Base-by-base conservation (phyloP, 176 grass and related monocot genomes). In the Eragrostis nindensis region DNA sequence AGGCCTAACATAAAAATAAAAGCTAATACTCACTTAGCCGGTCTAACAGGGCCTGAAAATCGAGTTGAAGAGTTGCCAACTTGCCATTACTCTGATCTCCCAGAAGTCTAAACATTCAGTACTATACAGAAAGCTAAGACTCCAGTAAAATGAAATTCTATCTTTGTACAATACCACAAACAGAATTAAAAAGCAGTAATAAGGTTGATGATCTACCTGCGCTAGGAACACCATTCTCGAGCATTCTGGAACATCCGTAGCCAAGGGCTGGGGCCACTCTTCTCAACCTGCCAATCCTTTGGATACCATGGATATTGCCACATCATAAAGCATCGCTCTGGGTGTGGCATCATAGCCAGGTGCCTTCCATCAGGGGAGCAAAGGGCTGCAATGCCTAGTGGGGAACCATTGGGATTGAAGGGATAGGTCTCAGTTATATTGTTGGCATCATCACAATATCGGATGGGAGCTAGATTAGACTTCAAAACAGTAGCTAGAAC, bases 261-360 rank as follows among this genome's bases (percentile, higher is more conserved):
- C 90, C 92, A 99, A 61, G 92, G 96, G 38, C 96, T 99, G 15
- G 92, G 96, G 7, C 90, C 75, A 66, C 77, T 87, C 89, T 82
- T 88, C 62, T 95, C 89, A 82, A 93, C 76, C 48, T 82, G 75
- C 96, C 96, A 95, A 30, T 95, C 88, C 66, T 94, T 95, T 3
- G 93, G 96, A 79, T 91, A 93, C 96, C 93, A 99, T 55, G 90
- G 92, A 77, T 89, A 95, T 71, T 99, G 93, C 96, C 96, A 93
- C 93, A 99, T 99, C 96, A 99, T 93, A 74, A 95, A 99, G 78
- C 88, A 95, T 66, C 93, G 86, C 63, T 99, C 93, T 0, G 96
- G 96, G 74, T 99, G 96, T 7, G 96, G 96, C 93, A 99, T 95
- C 96, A 99, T 87, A 45, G 92, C 92, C 11, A 99, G 86, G 70